These are phyloP conservation scores for Grosmannia clavigera DNA, from an alignment of 2,329 filamentous ascomycete species.

Conservation along the genomic window DNA sequence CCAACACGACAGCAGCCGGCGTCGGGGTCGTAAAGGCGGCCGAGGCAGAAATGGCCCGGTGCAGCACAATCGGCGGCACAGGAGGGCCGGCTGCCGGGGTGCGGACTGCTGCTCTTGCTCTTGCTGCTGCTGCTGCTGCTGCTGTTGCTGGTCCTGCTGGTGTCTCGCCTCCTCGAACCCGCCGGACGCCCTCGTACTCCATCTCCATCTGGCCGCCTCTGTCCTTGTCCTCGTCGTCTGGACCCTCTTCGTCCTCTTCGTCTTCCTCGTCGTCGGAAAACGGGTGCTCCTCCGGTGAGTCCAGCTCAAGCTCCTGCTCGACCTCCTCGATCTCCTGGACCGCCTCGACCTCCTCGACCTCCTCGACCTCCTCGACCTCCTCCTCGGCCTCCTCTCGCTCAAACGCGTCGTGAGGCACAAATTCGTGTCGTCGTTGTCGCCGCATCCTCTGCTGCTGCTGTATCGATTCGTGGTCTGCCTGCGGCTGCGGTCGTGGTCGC, in stretches of 20 bases:
- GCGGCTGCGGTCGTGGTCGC: not conserved
- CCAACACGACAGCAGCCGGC: not conserved
- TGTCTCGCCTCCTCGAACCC: not conserved
- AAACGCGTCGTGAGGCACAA: not conserved
- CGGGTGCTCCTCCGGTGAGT: not conserved
- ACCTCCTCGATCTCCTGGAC: not conserved
- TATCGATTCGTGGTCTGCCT: not conserved
- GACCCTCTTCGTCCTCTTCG: not conserved
- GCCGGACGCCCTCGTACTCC: conserved; percentile 2
- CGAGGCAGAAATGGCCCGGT: not conserved
- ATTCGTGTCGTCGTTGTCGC: not conserved
- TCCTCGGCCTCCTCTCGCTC: not conserved
- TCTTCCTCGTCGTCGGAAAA: not conserved
- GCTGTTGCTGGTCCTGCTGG: not conserved
- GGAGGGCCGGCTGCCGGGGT: too few relatives aligned
- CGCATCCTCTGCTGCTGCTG: not conserved
- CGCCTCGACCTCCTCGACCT: conserved; percentile 6
- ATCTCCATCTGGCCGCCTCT: conserved; percentile 8
- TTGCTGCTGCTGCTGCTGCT: not conserved
- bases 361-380: not conserved
- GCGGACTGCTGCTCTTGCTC: not conserved
- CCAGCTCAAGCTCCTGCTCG: not conserved
- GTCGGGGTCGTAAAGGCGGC: not conserved
- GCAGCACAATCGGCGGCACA: too few relatives aligned
- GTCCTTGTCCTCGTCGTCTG: not conserved